A percentile compares a stretch with the other conserved stretches of the same genome.
These are phyloP conservation scores for Russula sp. DNA, from an alignment of 768 basidiomycete genomes.

Conservation along the genomic window DNA sequence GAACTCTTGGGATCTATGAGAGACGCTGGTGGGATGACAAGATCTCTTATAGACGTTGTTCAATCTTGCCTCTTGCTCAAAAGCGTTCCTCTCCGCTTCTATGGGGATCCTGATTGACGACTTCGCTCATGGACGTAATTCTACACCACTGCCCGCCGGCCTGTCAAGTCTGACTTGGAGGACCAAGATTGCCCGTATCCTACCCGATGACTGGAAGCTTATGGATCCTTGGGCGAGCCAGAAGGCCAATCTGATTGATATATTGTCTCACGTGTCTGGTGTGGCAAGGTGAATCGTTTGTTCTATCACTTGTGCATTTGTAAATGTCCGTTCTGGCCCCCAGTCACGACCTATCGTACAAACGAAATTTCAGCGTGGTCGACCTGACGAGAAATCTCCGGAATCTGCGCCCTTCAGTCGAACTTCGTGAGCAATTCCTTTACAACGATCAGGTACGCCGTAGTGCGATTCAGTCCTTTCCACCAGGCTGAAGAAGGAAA, in stretches of 20 bases:
- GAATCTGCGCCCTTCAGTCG: constrained; percentile 32
- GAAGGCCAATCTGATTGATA: constrained; percentile 35
- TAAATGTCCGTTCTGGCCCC: not conserved
- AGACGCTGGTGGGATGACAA: not conserved
- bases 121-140: constrained; percentile 33
- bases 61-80: constrained; percentile 34
- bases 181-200: constrained; percentile 33
- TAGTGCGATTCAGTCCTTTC: not conserved
- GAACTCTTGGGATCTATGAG: not conserved
- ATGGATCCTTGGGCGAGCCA: constrained; percentile 37
- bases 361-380: not conserved
- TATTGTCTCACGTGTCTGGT: constrained; percentile 38
- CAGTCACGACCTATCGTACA: constrained; percentile 15
- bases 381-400: constrained; percentile 26
- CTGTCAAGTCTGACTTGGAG: constrained; percentile 33
- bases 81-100: constrained; percentile 36
- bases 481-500: not conserved
- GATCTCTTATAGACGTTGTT: constrained; percentile 33
- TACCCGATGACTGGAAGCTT: constrained; percentile 37
- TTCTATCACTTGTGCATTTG: not conserved
- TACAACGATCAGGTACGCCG: constrained; percentile 36
- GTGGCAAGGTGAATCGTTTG: constrained; percentile 30
- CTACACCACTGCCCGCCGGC: constrained; percentile 32
- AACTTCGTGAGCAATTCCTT: constrained; percentile 35
- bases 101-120: constrained; percentile 41